Conservation (phyloP, 2,329 filamentous ascomycete genomes). For the Pyrenochaeta sp. region DNA sequence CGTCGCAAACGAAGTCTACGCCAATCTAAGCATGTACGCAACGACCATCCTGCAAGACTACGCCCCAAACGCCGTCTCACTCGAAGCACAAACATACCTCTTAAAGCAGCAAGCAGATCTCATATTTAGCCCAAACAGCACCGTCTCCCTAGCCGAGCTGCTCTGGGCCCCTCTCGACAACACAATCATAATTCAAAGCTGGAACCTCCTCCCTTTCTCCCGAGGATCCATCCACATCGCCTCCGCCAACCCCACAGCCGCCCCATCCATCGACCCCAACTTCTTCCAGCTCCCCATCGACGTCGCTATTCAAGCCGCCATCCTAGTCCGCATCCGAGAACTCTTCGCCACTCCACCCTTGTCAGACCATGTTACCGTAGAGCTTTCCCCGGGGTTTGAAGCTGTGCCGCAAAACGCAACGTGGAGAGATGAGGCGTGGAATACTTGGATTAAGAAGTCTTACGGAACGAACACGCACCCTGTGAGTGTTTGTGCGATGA, state of each 20-base stretch:
- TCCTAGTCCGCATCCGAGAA: conserved; percentile 41
- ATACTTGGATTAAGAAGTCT: conserved; percentile 26
- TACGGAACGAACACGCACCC: conserved; percentile 43
- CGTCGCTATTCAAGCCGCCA: conserved; percentile 41
- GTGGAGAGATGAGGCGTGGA: conserved; percentile 26
- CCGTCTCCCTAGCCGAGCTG: conserved; percentile 57
- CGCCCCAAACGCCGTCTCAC: conserved; percentile 23
- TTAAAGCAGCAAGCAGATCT: conserved; percentile 58
- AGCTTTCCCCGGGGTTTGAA: conserved; percentile 29
- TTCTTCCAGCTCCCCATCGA: conserved; percentile 54
- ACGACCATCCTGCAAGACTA: conserved; percentile 27
- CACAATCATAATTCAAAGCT: conserved; percentile 47
- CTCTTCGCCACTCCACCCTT: conserved; percentile 38
- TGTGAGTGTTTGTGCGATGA: conserved; percentile 45
- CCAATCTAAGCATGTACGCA: conserved; percentile 41
- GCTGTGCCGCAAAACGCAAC: conserved; percentile 27
- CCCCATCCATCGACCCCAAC: conserved; percentile 52
- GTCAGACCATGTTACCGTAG: conserved; percentile 21
- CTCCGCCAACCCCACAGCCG: conserved; percentile 38
- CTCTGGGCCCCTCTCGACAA: conserved; percentile 48
- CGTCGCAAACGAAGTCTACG: conserved; percentile 29
- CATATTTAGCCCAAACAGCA: conserved; percentile 50
- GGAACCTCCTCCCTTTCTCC: conserved; percentile 49
- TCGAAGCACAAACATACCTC: conserved; percentile 49
- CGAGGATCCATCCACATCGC: conserved; percentile 45